Evolutionary conservation across 176 grass and related monocot genomes (phyloP), one percentile per base, ranked within the genome.

Genomic region (Coix lacrymajobi): DNA sequence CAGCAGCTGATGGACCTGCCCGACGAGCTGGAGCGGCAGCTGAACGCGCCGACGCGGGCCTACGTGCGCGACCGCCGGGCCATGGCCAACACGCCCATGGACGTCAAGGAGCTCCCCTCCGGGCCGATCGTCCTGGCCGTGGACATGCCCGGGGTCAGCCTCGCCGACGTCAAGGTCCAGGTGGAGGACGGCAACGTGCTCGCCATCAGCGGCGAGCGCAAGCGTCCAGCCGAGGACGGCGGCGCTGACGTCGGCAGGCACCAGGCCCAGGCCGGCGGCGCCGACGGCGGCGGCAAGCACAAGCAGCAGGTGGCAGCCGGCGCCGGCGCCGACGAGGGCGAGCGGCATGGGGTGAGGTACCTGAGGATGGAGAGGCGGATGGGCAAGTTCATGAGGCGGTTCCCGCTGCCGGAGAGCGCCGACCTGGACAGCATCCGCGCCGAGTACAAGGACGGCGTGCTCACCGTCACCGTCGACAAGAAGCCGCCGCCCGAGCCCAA

Each of bases 71-170:
- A 93, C 81, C 84, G 77, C 78, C 84, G 79, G 20, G 91, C 89
- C 36, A 93, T 89, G 91, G 91, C 94, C 5, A 89, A 85, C 91
- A 93, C 91, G 2, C 91, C 91, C 5, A 88, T 90, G 76, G 91
- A 93, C 63, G 75, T 90, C 56, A 86, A 91, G 89, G 89, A 97
- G 85, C 61, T 93, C 5, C 91, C 89, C 2, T 88, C 84, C n/a
- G 71, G 86, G 9, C 29, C 63, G 33, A 64, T 88, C 65, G 71
- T 86, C 8, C 81, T 97, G 11, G 62, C 89, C 33, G 78, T 93
- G 6, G 89, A 81, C 74, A 88, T 90, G 89, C 89, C 91, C 11
- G 91, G 87, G 1, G 74, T 91, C 73, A 70, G 51, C 76, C 70
- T 65, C 8, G 80, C 80, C 28, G 89, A 93, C 52, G 68, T 93